These are phyloP conservation scores for Tanozyma kutaoensis DNA, from an alignment of 805 yeast genomes.

Conservation along the genomic window DNA sequence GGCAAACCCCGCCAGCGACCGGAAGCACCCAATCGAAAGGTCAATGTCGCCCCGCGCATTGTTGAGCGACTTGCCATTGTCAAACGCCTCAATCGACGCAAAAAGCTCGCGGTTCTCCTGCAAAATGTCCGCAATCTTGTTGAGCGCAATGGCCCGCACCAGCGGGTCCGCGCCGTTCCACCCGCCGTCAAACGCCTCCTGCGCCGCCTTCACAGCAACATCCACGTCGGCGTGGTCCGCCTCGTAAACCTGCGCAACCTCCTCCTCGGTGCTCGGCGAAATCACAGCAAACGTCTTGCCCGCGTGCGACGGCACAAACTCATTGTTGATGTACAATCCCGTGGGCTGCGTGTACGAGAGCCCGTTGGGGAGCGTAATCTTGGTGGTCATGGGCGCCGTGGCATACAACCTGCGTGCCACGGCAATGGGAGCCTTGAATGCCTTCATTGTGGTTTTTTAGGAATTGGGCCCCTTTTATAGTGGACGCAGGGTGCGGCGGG, in stretches of 20 bases:
- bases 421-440: no score
- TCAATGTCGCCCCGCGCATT: slow-evolving; percentile 68
- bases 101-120: slow-evolving; percentile 60
- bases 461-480: no score
- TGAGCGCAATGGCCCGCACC: slow-evolving; percentile 47
- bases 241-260: slow-evolving; percentile 55
- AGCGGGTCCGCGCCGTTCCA: slow-evolving; percentile 68
- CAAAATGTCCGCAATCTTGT: slow-evolving; percentile 64
- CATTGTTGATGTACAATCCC: slow-evolving; percentile 82
- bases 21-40: slow-evolving; percentile 52
- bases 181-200: slow-evolving; percentile 50
- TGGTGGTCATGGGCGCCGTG: slow-evolving; percentile 23
- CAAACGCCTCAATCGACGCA: slow-evolving; percentile 74
- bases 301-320: slow-evolving; percentile 49
- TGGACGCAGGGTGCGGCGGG: no score
- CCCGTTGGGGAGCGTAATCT: slow-evolving; percentile 61
- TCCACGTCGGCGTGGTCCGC: slow-evolving; percentile 74
- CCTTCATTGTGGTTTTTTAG: no score
- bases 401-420: slow-evolving; percentile 19
- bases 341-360: slow-evolving; percentile 63
- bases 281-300: slow-evolving; percentile 48
- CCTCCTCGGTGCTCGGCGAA: slow-evolving; percentile 62
- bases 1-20: slow-evolving; percentile 86
- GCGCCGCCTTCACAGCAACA: slow-evolving; percentile 76
- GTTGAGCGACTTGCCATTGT: slow-evolving; percentile 73